Base-by-base conservation (phyloP, 192 early-diverging fungal genomes). In the Diversispora eburnea region DNA sequence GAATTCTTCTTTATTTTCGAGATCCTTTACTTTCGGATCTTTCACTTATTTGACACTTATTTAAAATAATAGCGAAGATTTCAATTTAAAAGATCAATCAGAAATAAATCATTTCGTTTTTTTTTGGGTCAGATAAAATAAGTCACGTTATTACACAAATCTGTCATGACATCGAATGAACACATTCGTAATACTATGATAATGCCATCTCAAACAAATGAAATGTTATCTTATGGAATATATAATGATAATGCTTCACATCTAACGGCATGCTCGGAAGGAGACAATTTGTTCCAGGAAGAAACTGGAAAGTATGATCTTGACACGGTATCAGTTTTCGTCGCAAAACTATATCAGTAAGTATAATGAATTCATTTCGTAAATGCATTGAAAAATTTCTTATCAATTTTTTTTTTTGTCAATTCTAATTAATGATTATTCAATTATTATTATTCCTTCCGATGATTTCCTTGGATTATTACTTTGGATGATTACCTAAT, bases 331-430 rank as follows among this genome's bases (percentile, higher is more conserved):
- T 73, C 71, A 4, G 59, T 62, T 13, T 73, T 73, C 10, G 71
- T 73, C 22, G 71, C 71, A 33, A 73, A 73, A 41, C 45, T 73
- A 60, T 73, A 73, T 51, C 71, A 73, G 71, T 73, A 49, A 73
- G 71, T 72, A 10, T 65, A 41, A n/a, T 17, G 6, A 41, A n/a
- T 41, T 20, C 39, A 65, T 41, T n/a, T n/a, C 12, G 0, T 25
- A 2, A 65, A n/a, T 25, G 39, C 45, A 5, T 45, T 25, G 6
- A 41, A 65, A 8, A 13, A n/a, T 3, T 33, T 45, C 25, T 65
- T 65, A 46, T 46, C 39, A 7, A 43, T 46, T 67, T 8, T 43
- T 25, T 67, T 47, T 25, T 67, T 47, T 51, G 0, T 15, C 0
- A 63, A 66, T 9, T 62, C 1, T 7, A 62, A 42, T 41, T 62